Percentiles rank a stretch among this genome's conserved stretches.
phyloP scores from a whole-genome alignment of 2,329 filamentous ascomycete species.

The Stemphylium beticola region DNA sequence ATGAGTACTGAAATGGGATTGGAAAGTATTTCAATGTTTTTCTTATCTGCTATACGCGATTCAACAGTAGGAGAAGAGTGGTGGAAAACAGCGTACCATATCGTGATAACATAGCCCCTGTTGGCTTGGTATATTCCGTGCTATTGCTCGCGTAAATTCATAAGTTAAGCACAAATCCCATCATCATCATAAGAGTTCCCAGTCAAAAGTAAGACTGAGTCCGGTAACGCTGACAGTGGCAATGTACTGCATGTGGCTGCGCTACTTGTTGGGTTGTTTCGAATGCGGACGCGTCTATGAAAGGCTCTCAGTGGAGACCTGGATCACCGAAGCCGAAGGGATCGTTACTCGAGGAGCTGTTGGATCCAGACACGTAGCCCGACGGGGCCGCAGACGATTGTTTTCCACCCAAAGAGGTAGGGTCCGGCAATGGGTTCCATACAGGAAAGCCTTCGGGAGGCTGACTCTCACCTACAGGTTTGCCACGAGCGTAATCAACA shows the following conservation, averaged over 20 bases:
- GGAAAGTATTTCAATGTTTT: conserved; percentile 16
- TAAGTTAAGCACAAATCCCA: conserved; percentile 8
- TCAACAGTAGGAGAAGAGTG: conserved; percentile 16
- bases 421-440: conserved; percentile 55
- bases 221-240: not conserved
- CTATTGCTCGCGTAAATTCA: conserved; percentile 14
- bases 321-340: conserved; percentile 47
- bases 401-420: conserved; percentile 21
- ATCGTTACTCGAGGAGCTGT: conserved; percentile 43
- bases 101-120: conserved; percentile 18
- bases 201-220: not conserved
- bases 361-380: conserved; percentile 42
- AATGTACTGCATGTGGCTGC: not conserved
- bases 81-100: conserved; percentile 24
- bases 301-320: conserved; percentile 33
- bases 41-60: conserved; percentile 10
- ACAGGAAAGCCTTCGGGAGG: conserved; percentile 66
- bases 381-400: conserved; percentile 38
- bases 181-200: conserved; percentile 10
- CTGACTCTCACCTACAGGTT: conserved; percentile 67
- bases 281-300: not conserved
- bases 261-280: not conserved
- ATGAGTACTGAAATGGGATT: not conserved
- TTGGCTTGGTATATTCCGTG: conserved; percentile 22
- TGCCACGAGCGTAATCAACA: conserved; percentile 67